These are phyloP conservation scores for Candida sonorensis DNA, from an alignment of 805 yeast genomes.

Conservation along the genomic window DNA sequence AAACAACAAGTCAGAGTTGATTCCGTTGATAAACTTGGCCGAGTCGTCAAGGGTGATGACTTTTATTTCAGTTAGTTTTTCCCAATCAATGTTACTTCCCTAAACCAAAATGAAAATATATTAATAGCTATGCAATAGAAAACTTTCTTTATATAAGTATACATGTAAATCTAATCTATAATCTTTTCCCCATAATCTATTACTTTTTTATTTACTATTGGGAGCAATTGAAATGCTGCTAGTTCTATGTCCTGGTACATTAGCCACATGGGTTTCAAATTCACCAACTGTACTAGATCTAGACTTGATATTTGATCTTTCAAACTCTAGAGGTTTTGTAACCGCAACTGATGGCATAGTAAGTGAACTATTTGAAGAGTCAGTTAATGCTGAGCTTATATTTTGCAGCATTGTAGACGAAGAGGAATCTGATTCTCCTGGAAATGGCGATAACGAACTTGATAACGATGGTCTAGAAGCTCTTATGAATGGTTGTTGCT, in stretches of 20 bases:
- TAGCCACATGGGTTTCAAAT: constrained; percentile 8
- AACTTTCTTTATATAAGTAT: no score
- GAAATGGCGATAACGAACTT: no score
- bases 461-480: no score
- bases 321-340: constrained; percentile 5
- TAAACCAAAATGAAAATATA: no score
- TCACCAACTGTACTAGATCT: constrained; percentile 19
- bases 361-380: neutral
- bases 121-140: no score
- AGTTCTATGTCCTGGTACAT: neutral
- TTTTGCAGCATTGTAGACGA: no score
- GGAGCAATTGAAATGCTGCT: neutral
- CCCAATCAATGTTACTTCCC: no score
- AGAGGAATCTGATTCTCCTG: no score
- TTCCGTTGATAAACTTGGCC: constrained; percentile 18
- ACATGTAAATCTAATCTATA: no score
- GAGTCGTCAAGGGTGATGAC: constrained; percentile 6
- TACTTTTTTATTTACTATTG: no score
- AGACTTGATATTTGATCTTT: constrained; percentile 11
- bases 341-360: constrained; percentile 7
- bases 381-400: neutral
- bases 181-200: no score
- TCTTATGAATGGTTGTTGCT: no score
- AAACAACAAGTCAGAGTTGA: constrained; percentile 14
- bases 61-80: constrained; percentile 1